Percentiles rank a stretch among this genome's conserved stretches.
phyloP scores from a whole-genome alignment of 495 filamentous ascomycete genomes.

The Letharia lupina region DNA sequence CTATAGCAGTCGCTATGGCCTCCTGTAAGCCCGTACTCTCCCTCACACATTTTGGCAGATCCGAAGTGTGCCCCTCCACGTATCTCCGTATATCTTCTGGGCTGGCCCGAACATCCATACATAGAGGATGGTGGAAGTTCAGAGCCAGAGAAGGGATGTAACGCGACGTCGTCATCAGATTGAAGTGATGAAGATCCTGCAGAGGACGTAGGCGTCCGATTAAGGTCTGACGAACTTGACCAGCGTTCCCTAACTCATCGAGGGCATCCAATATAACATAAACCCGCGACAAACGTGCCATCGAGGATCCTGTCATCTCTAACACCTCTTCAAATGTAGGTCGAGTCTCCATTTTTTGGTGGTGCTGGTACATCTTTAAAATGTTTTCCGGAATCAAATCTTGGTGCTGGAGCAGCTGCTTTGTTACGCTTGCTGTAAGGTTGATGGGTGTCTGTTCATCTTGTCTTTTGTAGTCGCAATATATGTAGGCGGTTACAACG shows the following conservation, averaged over 20 bases:
- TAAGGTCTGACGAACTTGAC: slow-evolving; percentile 6
- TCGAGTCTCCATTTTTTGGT: not conserved
- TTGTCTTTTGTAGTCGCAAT: not conserved
- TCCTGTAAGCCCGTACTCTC: not conserved
- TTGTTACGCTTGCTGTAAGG: slow-evolving; percentile 1
- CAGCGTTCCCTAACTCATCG: slow-evolving; percentile 35
- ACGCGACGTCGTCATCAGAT: slow-evolving; percentile 16
- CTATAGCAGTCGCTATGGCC: not conserved
- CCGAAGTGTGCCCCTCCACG: slow-evolving; percentile 15
- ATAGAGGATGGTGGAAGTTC: slow-evolving; percentile 21
- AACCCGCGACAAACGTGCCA: not conserved
- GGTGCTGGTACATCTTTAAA: not conserved
- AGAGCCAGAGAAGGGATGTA: slow-evolving; percentile 29
- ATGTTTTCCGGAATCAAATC: not conserved
- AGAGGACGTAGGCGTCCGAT: not conserved
- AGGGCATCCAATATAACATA: slow-evolving; percentile 35
- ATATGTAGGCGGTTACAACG: not conserved
- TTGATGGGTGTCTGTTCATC: slow-evolving; percentile 1
- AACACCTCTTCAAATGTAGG: slow-evolving; percentile 12
- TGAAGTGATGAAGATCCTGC: not conserved
- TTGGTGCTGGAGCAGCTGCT: slow-evolving; percentile 9
- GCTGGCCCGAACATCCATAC: slow-evolving; percentile 35
- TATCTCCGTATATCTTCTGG: slow-evolving; percentile 32
- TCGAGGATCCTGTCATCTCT: not conserved
- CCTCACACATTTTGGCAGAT: not conserved